Evolutionary conservation across 2,329 filamentous ascomycete species (phyloP), one percentile per base, ranked within the genome.

Genomic region (Sclerotinia subarctica): DNA sequence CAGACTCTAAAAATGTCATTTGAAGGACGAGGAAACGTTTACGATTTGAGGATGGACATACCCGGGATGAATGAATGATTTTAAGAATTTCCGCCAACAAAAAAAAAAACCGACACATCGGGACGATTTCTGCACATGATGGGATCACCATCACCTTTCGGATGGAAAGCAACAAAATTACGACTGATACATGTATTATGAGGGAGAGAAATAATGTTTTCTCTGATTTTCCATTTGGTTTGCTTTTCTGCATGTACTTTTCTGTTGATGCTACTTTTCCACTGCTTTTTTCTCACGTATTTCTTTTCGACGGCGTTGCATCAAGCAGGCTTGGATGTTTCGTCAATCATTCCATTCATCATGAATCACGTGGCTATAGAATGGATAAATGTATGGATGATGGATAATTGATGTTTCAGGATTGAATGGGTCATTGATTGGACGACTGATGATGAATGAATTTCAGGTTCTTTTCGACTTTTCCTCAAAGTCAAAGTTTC

Each of bases 321-420:
- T 51, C 59, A 26, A 62, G 59, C 59, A 62, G 60, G 60, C 60
- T 44, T 64, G 60, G 26, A 64, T 64, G 47, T 42, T 54, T 54
- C 13, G 32, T 24, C 19, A 21, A 5, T 51, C 7, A 24, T 63
- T 38, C 15, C 29, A 51, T 52, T n/a, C 32, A 19, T 44, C n/a
- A 52, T 42, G 35, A 35, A 13, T 42, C 38, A 32, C 24, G 35
- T 64, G 46, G 15, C 26, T n/a, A 42, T 52, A 19, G 11, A 42
- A 53, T 44, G 47, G 47, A 64, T 15, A 17, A 46, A 29, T 42
- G 19, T 29, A 29, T 54, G 60, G 60, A n/a, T 53, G 32, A 44
- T 64, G 32, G 32, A 53, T 64, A 42, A 44, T 64, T n/a, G n/a
- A 53, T 64, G 26, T 49, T 35, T 19, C 21, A 21, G 44, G 46